Conservation (phyloP, 495 filamentous ascomycete species). For the Sphaerosporella brunnea region DNA sequence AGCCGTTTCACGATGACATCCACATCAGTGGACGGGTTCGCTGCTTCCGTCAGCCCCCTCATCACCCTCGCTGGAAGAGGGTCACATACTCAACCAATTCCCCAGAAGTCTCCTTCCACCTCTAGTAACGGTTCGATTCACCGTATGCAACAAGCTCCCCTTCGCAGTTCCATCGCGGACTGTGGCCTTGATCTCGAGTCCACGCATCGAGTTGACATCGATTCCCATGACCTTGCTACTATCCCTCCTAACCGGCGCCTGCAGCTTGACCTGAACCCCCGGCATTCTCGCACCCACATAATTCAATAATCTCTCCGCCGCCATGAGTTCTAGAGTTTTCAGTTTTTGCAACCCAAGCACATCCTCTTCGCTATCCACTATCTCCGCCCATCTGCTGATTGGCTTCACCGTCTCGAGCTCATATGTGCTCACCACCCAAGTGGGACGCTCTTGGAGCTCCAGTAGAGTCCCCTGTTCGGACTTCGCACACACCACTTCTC, state of each 20-base stretch:
- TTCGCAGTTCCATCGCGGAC: conserved; percentile 53
- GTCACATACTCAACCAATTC: conserved; percentile 53
- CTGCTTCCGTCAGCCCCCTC: conserved; percentile 5
- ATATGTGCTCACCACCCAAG: neutral
- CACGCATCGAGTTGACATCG: conserved; percentile 75
- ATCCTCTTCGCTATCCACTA: neutral
- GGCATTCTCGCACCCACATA: conserved; percentile 69
- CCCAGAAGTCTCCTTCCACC: conserved; percentile 70
- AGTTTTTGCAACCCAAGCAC: conserved; percentile 28
- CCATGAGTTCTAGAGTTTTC: conserved; percentile 38
- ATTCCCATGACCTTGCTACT: conserved; percentile 66
- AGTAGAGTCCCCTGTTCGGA: conserved; percentile 3
- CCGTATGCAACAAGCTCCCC: conserved; percentile 72
- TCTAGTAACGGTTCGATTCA: conserved; percentile 78
- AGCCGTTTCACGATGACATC: conserved; percentile 60
- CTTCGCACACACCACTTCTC: conserved; percentile 66
- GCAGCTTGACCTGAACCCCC: conserved; percentile 64
- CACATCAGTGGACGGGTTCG: conserved; percentile 42
- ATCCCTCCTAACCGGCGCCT: conserved; percentile 57
- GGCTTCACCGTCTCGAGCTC: neutral
- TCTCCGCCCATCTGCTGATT: neutral
- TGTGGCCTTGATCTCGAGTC: conserved; percentile 74
- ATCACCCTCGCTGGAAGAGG: neutral
- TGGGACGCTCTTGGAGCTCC: neutral
- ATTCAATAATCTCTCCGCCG: conserved; percentile 57